phyloP scores from a whole-genome alignment of 1,284 basidiomycete genomes.

The Leccinum holopus region DNA sequence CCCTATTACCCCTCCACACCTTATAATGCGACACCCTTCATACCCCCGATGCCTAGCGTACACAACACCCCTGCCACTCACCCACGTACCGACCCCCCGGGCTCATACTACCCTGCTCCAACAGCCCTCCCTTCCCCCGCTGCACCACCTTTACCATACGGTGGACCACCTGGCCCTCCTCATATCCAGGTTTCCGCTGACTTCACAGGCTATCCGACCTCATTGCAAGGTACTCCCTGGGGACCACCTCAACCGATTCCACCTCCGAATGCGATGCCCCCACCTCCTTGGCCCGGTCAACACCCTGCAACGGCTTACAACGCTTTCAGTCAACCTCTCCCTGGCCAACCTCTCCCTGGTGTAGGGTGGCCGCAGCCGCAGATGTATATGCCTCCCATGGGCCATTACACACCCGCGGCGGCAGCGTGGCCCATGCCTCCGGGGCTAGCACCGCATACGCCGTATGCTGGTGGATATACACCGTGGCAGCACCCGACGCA shows the following conservation, averaged over 20 bases:
- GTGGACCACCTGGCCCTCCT: constrained; percentile 7
- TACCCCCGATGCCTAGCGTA: constrained; percentile 29
- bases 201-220: constrained; percentile 33
- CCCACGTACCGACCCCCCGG: constrained; percentile 27
- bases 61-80: constrained; percentile 27
- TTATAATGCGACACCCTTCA: constrained; percentile 33
- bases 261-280: constrained; percentile 22
- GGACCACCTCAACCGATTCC: constrained; percentile 21
- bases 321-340: constrained; percentile 32
- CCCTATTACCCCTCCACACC: constrained; percentile 32
- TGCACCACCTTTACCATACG: constrained; percentile 10
- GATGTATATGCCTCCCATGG: constrained; percentile 19
- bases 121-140: constrained; percentile 29
- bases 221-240: constrained; percentile 32
- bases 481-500: constrained; percentile 30
- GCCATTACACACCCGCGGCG: constrained; percentile 28
- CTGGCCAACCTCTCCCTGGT: constrained; percentile 7
- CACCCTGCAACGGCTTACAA: constrained; percentile 28
- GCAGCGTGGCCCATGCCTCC: constrained; percentile 30
- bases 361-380: constrained; percentile 14
- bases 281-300: constrained; percentile 16
- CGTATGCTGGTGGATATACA: constrained; percentile 22
- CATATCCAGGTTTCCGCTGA: constrained; percentile 26
- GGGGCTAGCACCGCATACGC: constrained; percentile 23
- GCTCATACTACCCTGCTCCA: constrained; percentile 34